Conservation (phyloP, 2,329 filamentous ascomycete species). For the Metarhizium guizhouense region DNA sequence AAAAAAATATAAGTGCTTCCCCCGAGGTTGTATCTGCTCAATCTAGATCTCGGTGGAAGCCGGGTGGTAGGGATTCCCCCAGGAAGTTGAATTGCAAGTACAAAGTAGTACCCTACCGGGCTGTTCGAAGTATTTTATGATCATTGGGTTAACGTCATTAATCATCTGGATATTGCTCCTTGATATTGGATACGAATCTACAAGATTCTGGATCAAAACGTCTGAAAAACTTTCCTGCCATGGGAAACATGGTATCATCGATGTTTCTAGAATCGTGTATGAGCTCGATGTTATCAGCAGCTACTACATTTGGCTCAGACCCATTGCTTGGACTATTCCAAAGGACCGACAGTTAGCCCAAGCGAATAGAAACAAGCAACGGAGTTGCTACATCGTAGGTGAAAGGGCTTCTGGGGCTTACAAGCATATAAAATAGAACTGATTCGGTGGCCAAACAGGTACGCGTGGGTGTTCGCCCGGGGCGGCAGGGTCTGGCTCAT, state of each 20-base stretch:
- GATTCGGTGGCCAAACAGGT: constrained; percentile 18
- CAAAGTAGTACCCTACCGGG: too few species aligned
- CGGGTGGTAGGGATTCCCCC: too few species aligned
- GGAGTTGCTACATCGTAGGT: not conserved
- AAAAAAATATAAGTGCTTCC: too few species aligned
- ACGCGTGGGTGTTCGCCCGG: constrained; percentile 9
- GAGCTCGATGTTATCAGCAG: constrained; percentile 72
- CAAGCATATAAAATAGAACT: constrained; percentile 74
- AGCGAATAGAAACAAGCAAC: too few species aligned
- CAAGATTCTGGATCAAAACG: constrained; percentile 61
- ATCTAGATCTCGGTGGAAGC: too few species aligned
- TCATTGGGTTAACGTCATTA: constrained; percentile 24
- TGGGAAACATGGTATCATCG: constrained; percentile 48
- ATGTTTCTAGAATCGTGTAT: constrained; percentile 39
- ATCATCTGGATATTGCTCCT: constrained; percentile 80
- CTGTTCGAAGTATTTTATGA: too few species aligned
- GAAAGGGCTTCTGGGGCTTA: constrained; percentile 38
- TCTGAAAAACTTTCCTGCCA: constrained; percentile 83
- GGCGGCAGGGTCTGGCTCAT: constrained; percentile 16
- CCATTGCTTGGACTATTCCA: constrained; percentile 21
- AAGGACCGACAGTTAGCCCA: not conserved
- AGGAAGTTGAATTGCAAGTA: too few species aligned
- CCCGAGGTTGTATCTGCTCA: too few species aligned
- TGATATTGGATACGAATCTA: constrained; percentile 71
- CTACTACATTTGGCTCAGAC: constrained; percentile 24